Base-by-base conservation (phyloP, 495 filamentous ascomycete species). In the Podospora pseudocomata region DNA sequence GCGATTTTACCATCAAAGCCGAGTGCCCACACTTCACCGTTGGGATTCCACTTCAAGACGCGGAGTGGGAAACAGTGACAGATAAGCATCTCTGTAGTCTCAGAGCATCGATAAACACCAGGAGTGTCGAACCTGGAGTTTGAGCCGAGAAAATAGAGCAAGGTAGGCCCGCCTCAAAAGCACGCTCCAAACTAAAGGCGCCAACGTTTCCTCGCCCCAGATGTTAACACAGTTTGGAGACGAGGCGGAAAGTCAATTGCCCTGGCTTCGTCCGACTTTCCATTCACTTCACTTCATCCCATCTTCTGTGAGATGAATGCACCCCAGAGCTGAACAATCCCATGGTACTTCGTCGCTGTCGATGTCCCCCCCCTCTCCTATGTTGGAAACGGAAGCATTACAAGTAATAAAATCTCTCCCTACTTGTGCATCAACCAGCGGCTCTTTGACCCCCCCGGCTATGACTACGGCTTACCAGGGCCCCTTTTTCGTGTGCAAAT, bases 401-500 rank as follows among this genome's bases (percentile, higher is more conserved):
- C 16, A 59, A 59, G 19, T 27, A 1, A 26, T 59, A 20, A 30
- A 49, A 39, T 63, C n/a, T 44, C 15, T 39, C 34, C 34, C 28
- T 58, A 26, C 6, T 27, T 20, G n/a, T 58, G 56, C 23, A 27
- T 18, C 26, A 13, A 18, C n/a, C 30, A 61, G 16, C 16, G 26
- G 59, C 59, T 32, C 23, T 28, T 20, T 61, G 19, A 32, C 23
- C 59, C 19, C 16, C 54, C 54, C 20, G 16, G 23, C 13, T 53
- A 53, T 5, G 6, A 57, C 63, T 63, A 49, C 39, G 34, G 34
- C 39, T 49, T 32, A 32, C 7, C 5, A 49, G 39, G 39, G 39
- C 56, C 61, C 53, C 65, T 68, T 71, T 70, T 72, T 72, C 71
- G 69, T 74, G 65, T 64, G 68, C 65, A 68, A 76, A 75, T 77